These are phyloP conservation scores for Coriolopsis trogii DNA, from an alignment of 1,284 basidiomycete species.

Conservation along the genomic window DNA sequence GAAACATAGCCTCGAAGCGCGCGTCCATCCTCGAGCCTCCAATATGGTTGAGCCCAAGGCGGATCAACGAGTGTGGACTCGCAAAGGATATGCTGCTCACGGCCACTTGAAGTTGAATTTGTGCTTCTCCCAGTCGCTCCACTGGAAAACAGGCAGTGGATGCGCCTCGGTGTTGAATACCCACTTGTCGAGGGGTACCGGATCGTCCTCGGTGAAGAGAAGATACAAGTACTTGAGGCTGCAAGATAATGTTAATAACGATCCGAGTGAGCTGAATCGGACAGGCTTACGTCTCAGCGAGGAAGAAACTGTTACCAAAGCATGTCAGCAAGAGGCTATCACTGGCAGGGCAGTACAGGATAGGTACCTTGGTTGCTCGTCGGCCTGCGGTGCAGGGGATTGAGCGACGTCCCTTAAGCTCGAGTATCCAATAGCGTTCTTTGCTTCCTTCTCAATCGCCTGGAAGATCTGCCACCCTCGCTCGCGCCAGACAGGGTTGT, in stretches of 20 bases:
- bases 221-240: constrained; percentile 70
- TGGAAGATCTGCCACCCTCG: constrained; percentile 77
- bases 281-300: constrained; percentile 62
- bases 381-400: constrained; percentile 37
- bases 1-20: too few species aligned
- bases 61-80: too few species aligned
- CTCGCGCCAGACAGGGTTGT: constrained; percentile 68
- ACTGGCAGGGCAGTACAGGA: background rate
- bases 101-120: constrained; percentile 32
- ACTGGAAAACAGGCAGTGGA: constrained; percentile 70
- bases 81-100: too few species aligned
- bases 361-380: constrained; percentile 69
- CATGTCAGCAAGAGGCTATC: background rate
- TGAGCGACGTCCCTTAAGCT: constrained; percentile 51
- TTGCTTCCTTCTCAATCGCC: constrained; percentile 62
- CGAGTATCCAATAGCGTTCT: constrained; percentile 59
- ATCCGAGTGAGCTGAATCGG: background rate
- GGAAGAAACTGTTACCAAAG: constrained; percentile 53
- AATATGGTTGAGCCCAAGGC: too few species aligned
- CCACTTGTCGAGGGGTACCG: constrained; percentile 69
- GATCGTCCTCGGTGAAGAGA: constrained; percentile 58
- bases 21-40: too few species aligned
- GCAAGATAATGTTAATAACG: constrained; percentile 8
- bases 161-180: constrained; percentile 89
- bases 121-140: constrained; percentile 44